Conservation (phyloP, 306 rosid genomes). For the Ammopiptanthus mongolicus region DNA sequence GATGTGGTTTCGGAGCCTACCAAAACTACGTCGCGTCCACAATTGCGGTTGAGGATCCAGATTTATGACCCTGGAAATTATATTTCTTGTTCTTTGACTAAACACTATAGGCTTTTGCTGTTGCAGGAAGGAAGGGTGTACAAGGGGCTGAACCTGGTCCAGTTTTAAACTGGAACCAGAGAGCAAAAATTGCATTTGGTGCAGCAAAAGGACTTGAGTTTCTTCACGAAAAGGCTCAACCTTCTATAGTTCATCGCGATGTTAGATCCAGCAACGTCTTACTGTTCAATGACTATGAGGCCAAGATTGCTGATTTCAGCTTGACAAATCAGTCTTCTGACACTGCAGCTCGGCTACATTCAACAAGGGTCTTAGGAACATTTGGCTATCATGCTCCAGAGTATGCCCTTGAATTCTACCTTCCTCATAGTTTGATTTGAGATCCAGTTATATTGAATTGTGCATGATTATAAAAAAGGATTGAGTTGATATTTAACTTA, state of each 20-base stretch:
- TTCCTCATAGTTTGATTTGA: not conserved
- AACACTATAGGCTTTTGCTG: constrained; percentile 12
- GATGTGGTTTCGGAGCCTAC: no score
- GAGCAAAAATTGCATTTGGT: constrained; percentile 87
- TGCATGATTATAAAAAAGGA: not conserved
- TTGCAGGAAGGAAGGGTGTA: constrained; percentile 92
- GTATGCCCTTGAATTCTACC: constrained; percentile 40
- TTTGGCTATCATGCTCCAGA: constrained; percentile 99
- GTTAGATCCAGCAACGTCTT: constrained; percentile 93
- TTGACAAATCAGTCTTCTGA: constrained; percentile 88
- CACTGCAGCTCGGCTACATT: constrained; percentile 87
- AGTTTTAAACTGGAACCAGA: constrained; percentile 68
- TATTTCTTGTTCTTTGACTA: not conserved
- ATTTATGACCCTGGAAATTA: no score
- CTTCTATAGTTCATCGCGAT: constrained; percentile 88
- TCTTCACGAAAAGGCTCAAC: constrained; percentile 90
- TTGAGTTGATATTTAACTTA: not conserved
- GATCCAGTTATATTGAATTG: not conserved
- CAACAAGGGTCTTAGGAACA: constrained; percentile 97
- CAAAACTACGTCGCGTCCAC: no score
- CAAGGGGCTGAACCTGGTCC: constrained; percentile 99
- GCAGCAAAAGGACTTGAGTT: constrained; percentile 95
- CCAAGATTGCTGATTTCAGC: constrained; percentile 91
- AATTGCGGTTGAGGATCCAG: no score
- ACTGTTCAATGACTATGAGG: constrained; percentile 56